phyloP scores from a whole-genome alignment of 768 basidiomycete species.

The Nidularia pulvinata region DNA sequence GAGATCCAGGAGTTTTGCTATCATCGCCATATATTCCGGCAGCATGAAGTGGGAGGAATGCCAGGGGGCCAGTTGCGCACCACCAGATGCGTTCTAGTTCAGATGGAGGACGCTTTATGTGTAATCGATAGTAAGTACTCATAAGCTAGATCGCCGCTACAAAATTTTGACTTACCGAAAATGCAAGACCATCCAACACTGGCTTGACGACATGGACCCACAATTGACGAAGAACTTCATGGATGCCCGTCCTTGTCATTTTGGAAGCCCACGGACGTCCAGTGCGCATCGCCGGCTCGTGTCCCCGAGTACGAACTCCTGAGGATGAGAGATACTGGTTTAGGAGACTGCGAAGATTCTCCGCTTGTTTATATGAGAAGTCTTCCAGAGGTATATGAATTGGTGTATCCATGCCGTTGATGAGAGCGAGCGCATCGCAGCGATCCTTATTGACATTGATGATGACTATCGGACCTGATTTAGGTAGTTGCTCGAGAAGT shows the following conservation, averaged over 20 bases:
- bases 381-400: conserved; percentile 8
- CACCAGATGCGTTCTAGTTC: conserved; percentile 16
- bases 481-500: conserved; percentile 12
- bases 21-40: conserved; percentile 19
- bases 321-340: background rate
- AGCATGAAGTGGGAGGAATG: conserved; percentile 28
- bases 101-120: background rate
- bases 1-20: background rate
- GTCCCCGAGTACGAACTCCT: background rate
- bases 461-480: conserved; percentile 29
- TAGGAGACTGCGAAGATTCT: conserved; percentile 1
- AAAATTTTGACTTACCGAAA: background rate
- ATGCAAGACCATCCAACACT: conserved; percentile 3
- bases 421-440: conserved; percentile 37
- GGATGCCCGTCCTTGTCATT: background rate
- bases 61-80: conserved; percentile 24
- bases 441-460: conserved; percentile 24
- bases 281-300: conserved; percentile 1
- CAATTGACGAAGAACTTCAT: conserved; percentile 1
- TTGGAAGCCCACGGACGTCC: background rate
- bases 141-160: background rate
- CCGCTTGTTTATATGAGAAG: conserved; percentile 5
- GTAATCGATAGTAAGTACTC: background rate
- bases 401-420: conserved; percentile 2
- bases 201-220: conserved; percentile 1